These are phyloP conservation scores for Verticillium longisporum DNA, from an alignment of 2,329 filamentous ascomycete genomes.

Conservation along the genomic window DNA sequence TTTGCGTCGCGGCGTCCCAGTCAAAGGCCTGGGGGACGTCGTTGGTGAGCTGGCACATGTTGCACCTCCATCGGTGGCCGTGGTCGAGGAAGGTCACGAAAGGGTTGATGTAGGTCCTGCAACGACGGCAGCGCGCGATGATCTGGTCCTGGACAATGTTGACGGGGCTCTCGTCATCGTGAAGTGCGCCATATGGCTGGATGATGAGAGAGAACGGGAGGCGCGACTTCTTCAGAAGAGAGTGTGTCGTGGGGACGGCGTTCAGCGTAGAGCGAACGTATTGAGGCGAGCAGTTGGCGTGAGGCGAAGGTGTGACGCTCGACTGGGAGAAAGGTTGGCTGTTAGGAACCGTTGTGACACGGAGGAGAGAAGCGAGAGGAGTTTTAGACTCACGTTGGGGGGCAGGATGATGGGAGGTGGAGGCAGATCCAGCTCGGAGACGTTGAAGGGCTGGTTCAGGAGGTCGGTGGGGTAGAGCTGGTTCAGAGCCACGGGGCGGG, in stretches of 20 bases:
- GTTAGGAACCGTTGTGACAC: too few relatives aligned
- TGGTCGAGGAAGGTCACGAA: conserved; percentile 96
- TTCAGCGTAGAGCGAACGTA: conserved; percentile 95
- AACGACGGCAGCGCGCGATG: conserved; percentile 92
- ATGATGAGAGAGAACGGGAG: conserved; percentile 93
- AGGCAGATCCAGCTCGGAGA: conserved; percentile 83
- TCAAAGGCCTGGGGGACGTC: conserved; percentile 99
- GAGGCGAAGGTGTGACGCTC: conserved; percentile 83
- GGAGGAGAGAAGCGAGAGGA: too few relatives aligned
- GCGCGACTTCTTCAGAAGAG: conserved; percentile 92
- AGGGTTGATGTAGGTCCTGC: conserved; percentile 95
- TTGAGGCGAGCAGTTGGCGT: conserved; percentile 87
- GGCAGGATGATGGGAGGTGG: conserved; percentile 88
- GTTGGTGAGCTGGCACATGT: conserved; percentile 99
- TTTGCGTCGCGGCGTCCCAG: conserved; percentile 90
- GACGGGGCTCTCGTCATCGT: conserved; percentile 85
- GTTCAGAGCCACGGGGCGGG: conserved; percentile 57
- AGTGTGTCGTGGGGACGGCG: conserved; percentile 85
- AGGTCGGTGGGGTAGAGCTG: conserved; percentile 90
- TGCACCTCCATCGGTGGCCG: conserved; percentile 96
- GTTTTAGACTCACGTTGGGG: conserved; percentile 79
- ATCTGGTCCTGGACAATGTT: conserved; percentile 95
- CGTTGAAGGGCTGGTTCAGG: conserved; percentile 87
- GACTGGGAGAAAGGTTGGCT: conserved; percentile 54
- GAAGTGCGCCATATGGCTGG: conserved; percentile 87